phyloP scores from a whole-genome alignment of 2,329 filamentous ascomycete genomes.

The Dactylellina cionopaga region DNA sequence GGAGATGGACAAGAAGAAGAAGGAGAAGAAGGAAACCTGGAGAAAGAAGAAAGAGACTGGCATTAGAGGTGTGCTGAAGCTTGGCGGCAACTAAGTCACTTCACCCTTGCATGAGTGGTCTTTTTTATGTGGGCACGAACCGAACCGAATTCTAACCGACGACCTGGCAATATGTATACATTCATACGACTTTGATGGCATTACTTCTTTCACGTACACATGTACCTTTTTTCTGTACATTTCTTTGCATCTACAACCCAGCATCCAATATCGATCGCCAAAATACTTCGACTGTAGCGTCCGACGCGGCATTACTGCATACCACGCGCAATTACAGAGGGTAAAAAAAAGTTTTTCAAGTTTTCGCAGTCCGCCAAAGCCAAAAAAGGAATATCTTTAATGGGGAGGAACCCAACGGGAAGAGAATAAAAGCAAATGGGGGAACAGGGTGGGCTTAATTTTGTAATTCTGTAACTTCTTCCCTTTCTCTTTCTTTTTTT shows the following conservation, averaged over 20 bases:
- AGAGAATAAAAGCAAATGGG: background rate
- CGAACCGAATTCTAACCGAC: slow-evolving; percentile 35
- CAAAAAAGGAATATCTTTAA: slow-evolving; percentile 30
- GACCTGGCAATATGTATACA: slow-evolving; percentile 41
- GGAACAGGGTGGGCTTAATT: background rate
- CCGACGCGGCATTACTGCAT: slow-evolving; percentile 16
- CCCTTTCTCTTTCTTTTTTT: background rate
- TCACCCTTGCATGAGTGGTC: background rate
- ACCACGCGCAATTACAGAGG: slow-evolving; percentile 14
- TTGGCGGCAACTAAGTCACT: slow-evolving; percentile 35
- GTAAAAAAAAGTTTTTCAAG: slow-evolving; percentile 41
- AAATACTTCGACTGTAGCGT: slow-evolving; percentile 19
- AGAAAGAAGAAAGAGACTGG: slow-evolving; percentile 67
- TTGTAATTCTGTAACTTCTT: slow-evolving; percentile 10
- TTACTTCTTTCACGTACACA: slow-evolving; percentile 40
- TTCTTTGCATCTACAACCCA: slow-evolving; percentile 43
- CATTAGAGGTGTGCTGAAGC: slow-evolving; percentile 47
- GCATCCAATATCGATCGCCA: slow-evolving; percentile 37
- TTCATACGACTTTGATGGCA: slow-evolving; percentile 52
- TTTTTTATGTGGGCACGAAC: slow-evolving; percentile 32
- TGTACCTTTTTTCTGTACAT: slow-evolving; percentile 50
- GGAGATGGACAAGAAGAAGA: slow-evolving; percentile 74
- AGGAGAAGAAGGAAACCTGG: slow-evolving; percentile 75
- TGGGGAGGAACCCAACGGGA: slow-evolving; percentile 28
- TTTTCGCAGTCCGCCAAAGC: slow-evolving; percentile 14